These are phyloP conservation scores for Magnaporthiopsis incrustans DNA, from an alignment of 2,329 filamentous ascomycete genomes.

Conservation along the genomic window DNA sequence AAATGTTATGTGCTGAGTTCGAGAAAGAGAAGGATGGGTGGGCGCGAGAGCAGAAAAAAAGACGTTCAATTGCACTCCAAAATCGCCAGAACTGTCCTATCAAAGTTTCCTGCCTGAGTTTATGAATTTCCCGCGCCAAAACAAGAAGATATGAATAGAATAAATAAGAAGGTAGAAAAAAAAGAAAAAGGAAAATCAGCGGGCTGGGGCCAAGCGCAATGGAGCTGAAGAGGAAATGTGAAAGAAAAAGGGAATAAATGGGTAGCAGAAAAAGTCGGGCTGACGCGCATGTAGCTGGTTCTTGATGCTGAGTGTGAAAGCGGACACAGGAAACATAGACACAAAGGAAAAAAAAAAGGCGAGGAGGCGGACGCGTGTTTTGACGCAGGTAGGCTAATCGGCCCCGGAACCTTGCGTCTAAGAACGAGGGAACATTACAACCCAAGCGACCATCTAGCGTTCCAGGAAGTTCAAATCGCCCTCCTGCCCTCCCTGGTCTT, in stretches of 20 bases:
- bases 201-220: neutral
- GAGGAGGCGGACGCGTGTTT: slow-evolving; percentile 4
- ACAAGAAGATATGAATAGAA: slow-evolving; percentile 16
- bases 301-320: slow-evolving; percentile 1
- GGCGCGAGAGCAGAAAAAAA: slow-evolving; percentile 7
- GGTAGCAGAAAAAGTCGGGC: neutral
- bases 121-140: slow-evolving; percentile 22
- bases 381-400: neutral
- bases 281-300: slow-evolving; percentile 2
- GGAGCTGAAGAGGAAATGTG: slow-evolving; percentile 1
- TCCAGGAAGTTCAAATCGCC: neutral
- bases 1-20: neutral
- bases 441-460: neutral
- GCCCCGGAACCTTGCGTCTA: neutral
- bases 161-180: slow-evolving; percentile 3
- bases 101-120: slow-evolving; percentile 25
- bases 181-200: slow-evolving; percentile 2
- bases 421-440: neutral
- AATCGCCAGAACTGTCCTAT: slow-evolving; percentile 42
- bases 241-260: slow-evolving; percentile 1
- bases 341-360: slow-evolving; percentile 5
- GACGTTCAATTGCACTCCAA: slow-evolving; percentile 39
- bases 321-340: neutral
- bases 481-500: neutral
- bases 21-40: neutral